These are phyloP conservation scores for Nakazawaea ernobii DNA, from an alignment of 805 yeast genomes.

Conservation along the genomic window DNA sequence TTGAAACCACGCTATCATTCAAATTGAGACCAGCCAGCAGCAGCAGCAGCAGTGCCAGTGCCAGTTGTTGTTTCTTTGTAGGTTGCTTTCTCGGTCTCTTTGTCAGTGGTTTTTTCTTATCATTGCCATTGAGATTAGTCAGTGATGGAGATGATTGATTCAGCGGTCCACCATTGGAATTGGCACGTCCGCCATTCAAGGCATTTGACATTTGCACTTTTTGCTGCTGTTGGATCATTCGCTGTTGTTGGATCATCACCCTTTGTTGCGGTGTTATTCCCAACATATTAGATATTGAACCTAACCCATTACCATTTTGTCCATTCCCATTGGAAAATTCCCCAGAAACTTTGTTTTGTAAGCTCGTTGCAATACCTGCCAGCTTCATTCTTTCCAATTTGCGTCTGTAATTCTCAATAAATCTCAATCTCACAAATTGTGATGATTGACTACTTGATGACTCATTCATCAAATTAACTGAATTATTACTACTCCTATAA, in stretches of 20 bases:
- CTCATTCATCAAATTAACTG: constrained; percentile 28
- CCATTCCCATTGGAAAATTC: not conserved
- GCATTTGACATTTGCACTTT: constrained; percentile 8
- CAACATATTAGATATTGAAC: constrained; percentile 5
- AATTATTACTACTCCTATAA: constrained; percentile 25
- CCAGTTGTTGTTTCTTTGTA: constrained; percentile 11
- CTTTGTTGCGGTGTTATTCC: constrained; percentile 11
- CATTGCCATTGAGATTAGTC: not conserved
- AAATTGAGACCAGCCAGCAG: constrained; percentile 3
- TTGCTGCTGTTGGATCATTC: constrained; percentile 12
- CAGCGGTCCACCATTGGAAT: not conserved
- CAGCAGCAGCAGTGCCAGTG: constrained; percentile 2
- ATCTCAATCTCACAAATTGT: constrained; percentile 82
- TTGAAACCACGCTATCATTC: constrained; percentile 6
- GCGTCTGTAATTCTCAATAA: constrained; percentile 80
- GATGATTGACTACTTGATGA: constrained; percentile 34
- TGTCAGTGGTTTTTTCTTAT: constrained; percentile 7
- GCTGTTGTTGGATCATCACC: constrained; percentile 11
- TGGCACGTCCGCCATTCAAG: constrained; percentile 3
- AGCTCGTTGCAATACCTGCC: constrained; percentile 27
- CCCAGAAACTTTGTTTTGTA: constrained; percentile 11
- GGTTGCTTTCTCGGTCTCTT: constrained; percentile 11
- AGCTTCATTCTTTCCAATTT: constrained; percentile 52
- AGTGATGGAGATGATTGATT: not conserved
- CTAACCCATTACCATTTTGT: not conserved